Conservation (phyloP, 2,329 filamentous ascomycete species). For the Cephalotrichum gorgonifer region DNA sequence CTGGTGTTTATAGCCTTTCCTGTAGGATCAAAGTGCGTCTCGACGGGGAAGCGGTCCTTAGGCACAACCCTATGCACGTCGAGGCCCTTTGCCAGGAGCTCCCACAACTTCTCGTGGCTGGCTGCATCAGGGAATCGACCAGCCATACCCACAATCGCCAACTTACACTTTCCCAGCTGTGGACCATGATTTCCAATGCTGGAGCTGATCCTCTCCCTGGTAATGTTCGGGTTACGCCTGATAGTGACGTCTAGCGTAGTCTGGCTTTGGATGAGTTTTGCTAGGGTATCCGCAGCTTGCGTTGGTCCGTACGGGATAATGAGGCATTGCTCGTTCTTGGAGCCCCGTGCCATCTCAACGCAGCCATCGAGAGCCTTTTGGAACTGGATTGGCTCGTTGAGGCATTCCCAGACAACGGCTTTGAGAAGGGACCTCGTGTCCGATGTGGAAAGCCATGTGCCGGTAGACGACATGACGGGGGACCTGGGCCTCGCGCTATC, state of each 20-base stretch:
- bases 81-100: constrained; percentile 54
- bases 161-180: constrained; percentile 46
- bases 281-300: constrained; percentile 34
- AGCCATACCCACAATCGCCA: constrained; percentile 66
- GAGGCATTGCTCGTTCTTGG: constrained; percentile 27
- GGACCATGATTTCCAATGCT: constrained; percentile 35
- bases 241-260: constrained; percentile 32
- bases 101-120: constrained; percentile 42
- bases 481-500: constrained; percentile 31
- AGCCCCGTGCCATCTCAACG: constrained; percentile 28
- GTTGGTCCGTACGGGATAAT: constrained; percentile 41
- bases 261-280: constrained; percentile 28
- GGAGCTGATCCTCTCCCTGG: constrained; percentile 20
- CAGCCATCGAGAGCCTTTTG: constrained; percentile 37
- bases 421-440: constrained; percentile 30
- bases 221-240: constrained; percentile 22
- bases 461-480: constrained; percentile 39
- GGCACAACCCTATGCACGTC: constrained; percentile 58
- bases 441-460: constrained; percentile 26
- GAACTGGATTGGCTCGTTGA: constrained; percentile 38
- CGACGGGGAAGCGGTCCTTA: constrained; percentile 54
- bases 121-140: constrained; percentile 32
- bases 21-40: constrained; percentile 56
- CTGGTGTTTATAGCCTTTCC: constrained; percentile 60
- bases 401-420: constrained; percentile 34